Base-by-base conservation (phyloP, 768 basidiomycete genomes). In the Floccularia luteovirens region DNA sequence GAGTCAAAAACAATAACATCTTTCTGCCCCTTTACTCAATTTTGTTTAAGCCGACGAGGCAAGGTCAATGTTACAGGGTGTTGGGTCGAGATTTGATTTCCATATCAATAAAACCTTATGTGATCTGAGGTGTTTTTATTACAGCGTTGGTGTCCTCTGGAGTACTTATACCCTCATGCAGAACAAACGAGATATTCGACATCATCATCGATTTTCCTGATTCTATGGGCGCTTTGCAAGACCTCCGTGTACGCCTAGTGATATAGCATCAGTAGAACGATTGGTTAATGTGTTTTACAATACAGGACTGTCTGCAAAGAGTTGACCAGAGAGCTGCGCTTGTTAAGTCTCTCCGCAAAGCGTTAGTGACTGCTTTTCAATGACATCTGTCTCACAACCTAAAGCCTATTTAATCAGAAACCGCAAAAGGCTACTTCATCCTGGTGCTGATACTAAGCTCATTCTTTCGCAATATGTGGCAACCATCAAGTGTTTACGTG, bases 151-250 rank as follows among this genome's bases (percentile, higher is more conserved):
- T 16, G n/a, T 35, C 19, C n/a, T n/a, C 39, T 13, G 13, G 11
- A n/a, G 25, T 24, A 21, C 38, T 25, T 16, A 25, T 39, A 14
- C 5, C 27, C 13, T 13, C 13, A n/a, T n/a, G n/a, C 44, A 82
- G 81, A 24, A 83, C 78, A 43, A 70, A 66, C 36, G 93, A 98
- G 57, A 83, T 98, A 14, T 98, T 96, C 54, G 90, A 94, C 48
- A 96, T 98, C 41, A 94, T 98, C 43, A 81, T 97, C 41, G 90
- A 94, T 51, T 93, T 79, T 50, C 92, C 94, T 0, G 87, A 92
- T 44, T 94, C 93, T 0, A 70, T 67, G 47, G 79, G 82, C 3
- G 92, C 91, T 0, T 62, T 98, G 14, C 73, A 84, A 42, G 96
- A 99, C 61, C 68, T 98, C 14, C 85, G 77, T 63, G 91, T 89